Evolutionary conservation across 2,329 filamentous ascomycete species (phyloP).

Genomic region (Sclerotiophoma versabilis): DNA sequence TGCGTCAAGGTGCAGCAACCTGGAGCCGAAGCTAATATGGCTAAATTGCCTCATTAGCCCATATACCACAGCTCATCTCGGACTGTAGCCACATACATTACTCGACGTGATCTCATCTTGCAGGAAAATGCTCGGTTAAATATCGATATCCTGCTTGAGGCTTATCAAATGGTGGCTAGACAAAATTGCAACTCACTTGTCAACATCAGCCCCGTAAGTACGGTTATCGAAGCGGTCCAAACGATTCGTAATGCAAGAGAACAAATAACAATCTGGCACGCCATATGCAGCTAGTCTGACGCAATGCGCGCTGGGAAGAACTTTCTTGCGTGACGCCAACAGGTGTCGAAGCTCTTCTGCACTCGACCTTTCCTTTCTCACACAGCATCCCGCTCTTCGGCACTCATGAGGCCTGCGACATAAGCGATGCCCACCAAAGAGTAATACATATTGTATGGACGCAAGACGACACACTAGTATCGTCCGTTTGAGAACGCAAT

Average conservation of each 20-base stretch:
- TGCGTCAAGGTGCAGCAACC: constrained; percentile 15
- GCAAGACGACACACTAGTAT: background rate
- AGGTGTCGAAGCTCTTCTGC: too few species aligned
- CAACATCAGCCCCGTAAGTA: background rate
- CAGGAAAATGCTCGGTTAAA: background rate
- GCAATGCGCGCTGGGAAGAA: background rate
- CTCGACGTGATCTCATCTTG: constrained; percentile 12
- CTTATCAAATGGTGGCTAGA: background rate
- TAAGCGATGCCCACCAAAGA: too few species aligned
- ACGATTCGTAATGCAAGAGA: background rate
- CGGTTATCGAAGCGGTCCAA: too few species aligned
- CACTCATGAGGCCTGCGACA: background rate
- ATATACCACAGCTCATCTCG: constrained; percentile 6
- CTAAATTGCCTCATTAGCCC: constrained; percentile 20
- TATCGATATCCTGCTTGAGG: background rate
- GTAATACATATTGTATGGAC: background rate
- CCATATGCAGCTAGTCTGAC: background rate
- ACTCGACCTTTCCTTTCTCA: background rate
- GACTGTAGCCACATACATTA: background rate
- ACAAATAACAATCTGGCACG: background rate
- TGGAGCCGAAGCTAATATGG: constrained; percentile 20
- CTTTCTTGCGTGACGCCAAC: background rate
- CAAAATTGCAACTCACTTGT: background rate
- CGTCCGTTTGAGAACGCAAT: background rate
- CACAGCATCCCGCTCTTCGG: background rate